Evolutionary conservation across 768 basidiomycete species (phyloP), one percentile per base, ranked within the genome.

Genomic region (Rossbeevera mucosa): DNA sequence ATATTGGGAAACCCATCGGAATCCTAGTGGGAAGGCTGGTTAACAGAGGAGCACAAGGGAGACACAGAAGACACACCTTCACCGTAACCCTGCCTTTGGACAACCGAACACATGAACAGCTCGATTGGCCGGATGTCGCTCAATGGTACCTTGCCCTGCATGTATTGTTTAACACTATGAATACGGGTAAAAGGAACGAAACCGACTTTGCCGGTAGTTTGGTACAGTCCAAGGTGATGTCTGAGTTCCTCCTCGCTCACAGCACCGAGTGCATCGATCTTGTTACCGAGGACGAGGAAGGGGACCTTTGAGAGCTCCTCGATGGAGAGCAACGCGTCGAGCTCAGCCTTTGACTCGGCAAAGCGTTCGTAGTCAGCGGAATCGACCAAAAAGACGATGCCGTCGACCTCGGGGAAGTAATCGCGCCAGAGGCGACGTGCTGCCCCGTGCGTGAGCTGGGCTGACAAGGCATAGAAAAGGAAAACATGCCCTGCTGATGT

Each of bases 31-130:
- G 7, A 6, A 7, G 42, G 52, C 33, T 28, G n/a, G 40, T 54
- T 20, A 61, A 50, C 48, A 38, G 18, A 30, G n/a, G 50, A 48
- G 16, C 26, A 21, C 40, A 28, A 20, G 22, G 43, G 30, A 25
- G 2, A 25, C 20, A 11, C 21, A 44, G 47, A 31, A 53, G 33
- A 53, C 74, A 45, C 51, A 84, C 94, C 95, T 76, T 98, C 95
- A 54, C 94, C 95, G 70, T 99, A 98, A 46, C 95, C 95, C 72
- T 96, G 94, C 70, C 95, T 81, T 80, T 95, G 93, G 51, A 99
- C 96, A 51, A 99, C 96, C 13, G 96, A 98, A 77, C 94, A 97
- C 96, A 99, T 99, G 84, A 97, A 99, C 61, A 98, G 81, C 69
- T 99, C 96, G 71, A 99, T 97, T 16, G 96, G 96, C 54, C 96